Evolutionary conservation across 805 yeast genomes (phyloP).

Genomic region (Cyberlindnera mycetangii): DNA sequence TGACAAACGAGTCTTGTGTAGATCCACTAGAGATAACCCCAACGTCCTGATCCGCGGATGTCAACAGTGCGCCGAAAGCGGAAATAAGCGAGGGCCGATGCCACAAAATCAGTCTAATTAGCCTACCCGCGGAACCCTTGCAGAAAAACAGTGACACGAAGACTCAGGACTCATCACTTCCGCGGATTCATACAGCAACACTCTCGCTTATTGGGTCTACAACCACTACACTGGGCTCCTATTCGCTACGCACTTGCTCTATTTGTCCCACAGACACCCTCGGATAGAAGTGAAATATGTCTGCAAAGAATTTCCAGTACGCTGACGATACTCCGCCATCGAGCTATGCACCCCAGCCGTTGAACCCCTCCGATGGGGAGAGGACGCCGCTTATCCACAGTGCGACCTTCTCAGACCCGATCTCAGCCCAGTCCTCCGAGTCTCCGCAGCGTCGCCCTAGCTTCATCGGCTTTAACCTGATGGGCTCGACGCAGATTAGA

Average conservation of each 20-base stretch:
- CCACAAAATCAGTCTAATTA: neutral
- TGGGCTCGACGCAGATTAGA: constrained; percentile 19
- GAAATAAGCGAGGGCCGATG: neutral
- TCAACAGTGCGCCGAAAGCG: neutral
- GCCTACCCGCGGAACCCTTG: too few relatives aligned
- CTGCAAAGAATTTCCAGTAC: neutral
- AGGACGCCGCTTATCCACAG: neutral
- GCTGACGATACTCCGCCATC: neutral
- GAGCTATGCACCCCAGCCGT: neutral
- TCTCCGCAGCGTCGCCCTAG: constrained; percentile 7
- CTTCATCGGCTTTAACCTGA: constrained; percentile 19
- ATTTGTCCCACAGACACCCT: neutral
- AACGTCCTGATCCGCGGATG: neutral
- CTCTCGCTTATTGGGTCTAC: too few relatives aligned
- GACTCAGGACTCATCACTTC: too few relatives aligned
- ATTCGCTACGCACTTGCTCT: too few relatives aligned
- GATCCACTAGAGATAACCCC: neutral
- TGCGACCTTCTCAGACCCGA: neutral
- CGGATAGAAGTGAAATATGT: too few relatives aligned
- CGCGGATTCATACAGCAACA: too few relatives aligned
- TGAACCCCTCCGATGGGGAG: neutral
- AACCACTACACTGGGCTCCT: too few relatives aligned
- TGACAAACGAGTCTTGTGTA: neutral
- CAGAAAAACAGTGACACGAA: too few relatives aligned
- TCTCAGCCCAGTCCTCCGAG: neutral